These are phyloP conservation scores for Skeletonema menzelii DNA, from an alignment of 108 stramenopile species.

Conservation along the genomic window DNA sequence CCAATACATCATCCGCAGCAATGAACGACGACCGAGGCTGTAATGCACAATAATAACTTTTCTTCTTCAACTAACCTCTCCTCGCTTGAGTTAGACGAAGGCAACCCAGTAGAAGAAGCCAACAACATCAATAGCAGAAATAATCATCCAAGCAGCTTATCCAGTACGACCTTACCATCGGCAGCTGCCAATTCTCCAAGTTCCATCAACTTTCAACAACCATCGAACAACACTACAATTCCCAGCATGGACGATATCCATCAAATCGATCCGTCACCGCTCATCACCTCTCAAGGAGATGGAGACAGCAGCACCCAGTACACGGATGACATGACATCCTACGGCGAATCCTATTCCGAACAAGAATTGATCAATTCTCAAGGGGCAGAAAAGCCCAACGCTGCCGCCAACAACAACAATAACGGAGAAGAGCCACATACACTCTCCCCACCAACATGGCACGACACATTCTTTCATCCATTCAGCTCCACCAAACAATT, in stretches of 20 bases:
- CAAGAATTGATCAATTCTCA: neutral
- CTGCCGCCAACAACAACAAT: neutral
- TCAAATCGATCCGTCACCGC: neutral
- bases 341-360: neutral
- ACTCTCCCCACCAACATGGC: constrained; percentile 18
- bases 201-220: constrained; percentile 1
- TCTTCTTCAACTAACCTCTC: neutral
- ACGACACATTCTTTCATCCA: constrained; percentile 5
- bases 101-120: neutral
- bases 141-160: neutral
- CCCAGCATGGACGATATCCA: neutral
- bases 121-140: neutral
- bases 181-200: no score
- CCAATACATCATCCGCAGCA: neutral
- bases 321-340: constrained; percentile 2
- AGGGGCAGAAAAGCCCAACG: neutral
- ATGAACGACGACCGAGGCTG: neutral
- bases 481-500: constrained; percentile 23
- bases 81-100: neutral
- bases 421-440: neutral
- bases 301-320: neutral
- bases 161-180: neutral
- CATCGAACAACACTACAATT: neutral
- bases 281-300: neutral
- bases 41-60: neutral